Evolutionary conservation across 345 rosid species (phyloP), one percentile per base, ranked within the genome.

Genomic region (Syzygium oleosum): DNA sequence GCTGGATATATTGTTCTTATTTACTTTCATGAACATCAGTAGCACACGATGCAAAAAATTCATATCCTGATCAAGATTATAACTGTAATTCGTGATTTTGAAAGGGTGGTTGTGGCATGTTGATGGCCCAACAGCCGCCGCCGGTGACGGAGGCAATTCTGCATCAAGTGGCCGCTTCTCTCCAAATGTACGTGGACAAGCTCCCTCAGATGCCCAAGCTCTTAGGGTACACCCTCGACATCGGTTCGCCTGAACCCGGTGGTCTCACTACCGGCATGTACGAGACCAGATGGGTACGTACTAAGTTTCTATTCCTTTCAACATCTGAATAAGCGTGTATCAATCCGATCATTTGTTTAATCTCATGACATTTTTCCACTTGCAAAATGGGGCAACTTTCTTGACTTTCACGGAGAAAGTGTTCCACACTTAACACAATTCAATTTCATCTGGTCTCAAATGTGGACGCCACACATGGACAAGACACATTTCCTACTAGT

Each of bases 191-290:
- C 34, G 88, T 89, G 13, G 90, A 89, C 10, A 79, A 89, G 61
- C 88, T 86, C 25, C 90, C 86, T 19, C 51, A 84, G 29, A 89
- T 89, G 84, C 90, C 90, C 78, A 89, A 56, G 55, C 84, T 84
- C 9, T 52, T 22, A 2, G 88, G 88, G 9, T 86, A 56, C 73
- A 29, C 51, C 15, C 22, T 52, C 22, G 16, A 54, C 52, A 25
- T 34, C 51, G 43, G 85, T 51, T 21, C 19, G 56, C 54, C 31
- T 31, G 55, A 51, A 21, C 86, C 88, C 1, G 51, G 51, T 52
- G 53, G 38, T 61, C 86, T 86, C 84, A 84, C 88, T 34, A 88
- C 86, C 14, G 90, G 90, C 88, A 88, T 88, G 90, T 86, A 83
- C 52, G 27, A 63, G 52, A 86, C 22, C n/a, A 88, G 86, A 86